Conservation (phyloP, 1,139 yeast species). For the Debaryomyces fabryi region DNA sequence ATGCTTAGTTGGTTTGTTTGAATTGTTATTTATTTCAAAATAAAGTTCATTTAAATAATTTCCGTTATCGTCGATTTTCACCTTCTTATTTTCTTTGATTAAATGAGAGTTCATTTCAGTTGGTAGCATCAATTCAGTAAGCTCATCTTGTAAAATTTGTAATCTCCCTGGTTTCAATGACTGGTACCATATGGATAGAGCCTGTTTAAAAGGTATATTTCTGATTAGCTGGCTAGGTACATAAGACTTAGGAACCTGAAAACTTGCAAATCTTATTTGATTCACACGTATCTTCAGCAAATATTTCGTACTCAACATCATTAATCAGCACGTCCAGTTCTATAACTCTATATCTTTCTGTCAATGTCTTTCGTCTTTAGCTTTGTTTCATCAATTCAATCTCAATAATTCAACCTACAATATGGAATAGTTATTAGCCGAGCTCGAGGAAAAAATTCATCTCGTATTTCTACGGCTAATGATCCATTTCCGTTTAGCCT, state of each 20-base stretch:
- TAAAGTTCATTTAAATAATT: constrained; percentile 42
- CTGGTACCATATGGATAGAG: constrained; percentile 30
- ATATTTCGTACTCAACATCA: background rate
- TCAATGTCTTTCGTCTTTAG: background rate
- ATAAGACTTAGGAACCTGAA: constrained; percentile 18
- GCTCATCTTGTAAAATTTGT: constrained; percentile 35
- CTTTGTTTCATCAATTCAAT: background rate
- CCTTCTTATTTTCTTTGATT: constrained; percentile 21
- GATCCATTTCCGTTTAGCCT: background rate
- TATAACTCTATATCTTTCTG: background rate
- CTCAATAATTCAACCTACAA: background rate
- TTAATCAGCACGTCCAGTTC: background rate
- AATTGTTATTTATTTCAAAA: constrained; percentile 31
- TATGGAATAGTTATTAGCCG: background rate
- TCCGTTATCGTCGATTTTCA: constrained; percentile 29
- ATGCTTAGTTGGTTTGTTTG: constrained; percentile 32
- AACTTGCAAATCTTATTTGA: constrained; percentile 6
- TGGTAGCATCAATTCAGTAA: constrained; percentile 42
- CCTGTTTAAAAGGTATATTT: constrained; percentile 20
- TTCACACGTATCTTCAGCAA: background rate
- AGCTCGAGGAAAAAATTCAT: constrained; percentile 1
- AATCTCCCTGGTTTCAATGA: constrained; percentile 34
- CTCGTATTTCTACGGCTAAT: background rate
- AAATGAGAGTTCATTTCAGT: constrained; percentile 27
- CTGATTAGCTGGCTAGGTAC: constrained; percentile 17